Percentiles rank a stretch among this genome's conserved stretches.
Conservation (phyloP, 1,139 yeast genomes). For the Geotrichum aggregatum region DNA sequence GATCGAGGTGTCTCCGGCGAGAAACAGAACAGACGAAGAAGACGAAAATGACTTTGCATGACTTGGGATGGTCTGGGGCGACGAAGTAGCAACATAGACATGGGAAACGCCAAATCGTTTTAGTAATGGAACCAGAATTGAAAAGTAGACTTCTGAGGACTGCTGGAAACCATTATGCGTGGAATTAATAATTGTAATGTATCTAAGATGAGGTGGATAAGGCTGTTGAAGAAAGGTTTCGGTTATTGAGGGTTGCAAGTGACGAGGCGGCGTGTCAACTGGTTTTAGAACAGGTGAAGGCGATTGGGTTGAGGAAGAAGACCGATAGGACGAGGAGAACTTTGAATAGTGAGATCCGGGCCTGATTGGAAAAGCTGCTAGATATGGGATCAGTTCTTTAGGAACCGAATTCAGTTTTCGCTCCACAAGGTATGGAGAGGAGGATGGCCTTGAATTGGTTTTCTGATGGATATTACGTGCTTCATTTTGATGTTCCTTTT, state of each 20-base stretch:
- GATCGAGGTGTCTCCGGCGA: conserved; percentile 85
- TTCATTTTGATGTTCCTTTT: neutral
- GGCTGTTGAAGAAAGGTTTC: conserved; percentile 5
- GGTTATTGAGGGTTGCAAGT: neutral
- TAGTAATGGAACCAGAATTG: conserved; percentile 35
- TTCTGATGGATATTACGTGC: too few relatives aligned
- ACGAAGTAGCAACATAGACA: conserved; percentile 38
- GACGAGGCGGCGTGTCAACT: neutral
- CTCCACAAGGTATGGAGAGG: conserved; percentile 20
- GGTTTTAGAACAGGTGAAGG: neutral
- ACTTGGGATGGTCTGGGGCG: conserved; percentile 33
- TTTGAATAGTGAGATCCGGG: neutral
- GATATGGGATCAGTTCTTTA: conserved; percentile 16
- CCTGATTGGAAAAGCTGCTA: conserved; percentile 21
- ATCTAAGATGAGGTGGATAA: conserved; percentile 29
- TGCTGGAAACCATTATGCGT: conserved; percentile 26
- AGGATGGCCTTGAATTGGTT: neutral
- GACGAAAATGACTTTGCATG: conserved; percentile 36
- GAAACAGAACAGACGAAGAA: conserved; percentile 49
- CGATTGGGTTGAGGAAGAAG: neutral
- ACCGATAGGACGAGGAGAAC: too few relatives aligned
- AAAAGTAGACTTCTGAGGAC: conserved; percentile 33
- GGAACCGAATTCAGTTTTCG: conserved; percentile 21
- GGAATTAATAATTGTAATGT: conserved; percentile 38
- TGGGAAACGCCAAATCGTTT: conserved; percentile 36